Evolutionary conservation across 768 basidiomycete species (phyloP), one percentile per base, ranked within the genome.

Genomic region (Lactarius hatsudake): DNA sequence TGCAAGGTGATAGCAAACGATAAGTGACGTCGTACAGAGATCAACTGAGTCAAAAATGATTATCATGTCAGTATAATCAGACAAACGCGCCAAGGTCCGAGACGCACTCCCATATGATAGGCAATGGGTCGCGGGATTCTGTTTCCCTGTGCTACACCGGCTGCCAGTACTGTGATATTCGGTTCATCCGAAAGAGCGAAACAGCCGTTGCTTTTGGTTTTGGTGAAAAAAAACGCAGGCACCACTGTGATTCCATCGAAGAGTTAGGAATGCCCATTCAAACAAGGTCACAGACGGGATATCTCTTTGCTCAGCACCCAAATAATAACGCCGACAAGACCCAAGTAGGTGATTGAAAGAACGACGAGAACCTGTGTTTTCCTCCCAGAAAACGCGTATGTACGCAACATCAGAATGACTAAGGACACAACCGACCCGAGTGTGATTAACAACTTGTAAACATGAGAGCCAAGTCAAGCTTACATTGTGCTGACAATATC

Each of bases 361-460:
- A 36, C 7, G 55, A 36, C 43, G 13, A 70, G 66, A 57, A 68
- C 8, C 2, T 1, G 7, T 20, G n/a, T 59, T 38, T 6, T 43
- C 48, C 62, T 62, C 15, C 66, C 69, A 18, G 69, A 30, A 53
- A 70, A 70, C 2, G 69, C 66, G 20, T 70, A 70, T 23, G 69
- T 55, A 32, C 69, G 69, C 51, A 70, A 34, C 66, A 70, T 68
- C 12, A 70, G 60, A 32, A 70, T 66, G n/a, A 68, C 69, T 70
- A n/a, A 48, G 12, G n/a, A 28, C 48, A 36, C 12, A 7, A 36
- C 36, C 9, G 10, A 12, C 26, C 34, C 9, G n/a, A n/a, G 40
- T 2, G 36, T 68, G n/a, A 68, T 59, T 23, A 51, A 42, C 45
- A 38, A 43, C 20, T 9, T 32, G 18, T 51, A 28, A 13, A 38